A percentile compares a stretch with the other conserved stretches of the same genome.
Conservation (phyloP, 2,329 filamentous ascomycete species). For the Coniochaeta sp. region DNA sequence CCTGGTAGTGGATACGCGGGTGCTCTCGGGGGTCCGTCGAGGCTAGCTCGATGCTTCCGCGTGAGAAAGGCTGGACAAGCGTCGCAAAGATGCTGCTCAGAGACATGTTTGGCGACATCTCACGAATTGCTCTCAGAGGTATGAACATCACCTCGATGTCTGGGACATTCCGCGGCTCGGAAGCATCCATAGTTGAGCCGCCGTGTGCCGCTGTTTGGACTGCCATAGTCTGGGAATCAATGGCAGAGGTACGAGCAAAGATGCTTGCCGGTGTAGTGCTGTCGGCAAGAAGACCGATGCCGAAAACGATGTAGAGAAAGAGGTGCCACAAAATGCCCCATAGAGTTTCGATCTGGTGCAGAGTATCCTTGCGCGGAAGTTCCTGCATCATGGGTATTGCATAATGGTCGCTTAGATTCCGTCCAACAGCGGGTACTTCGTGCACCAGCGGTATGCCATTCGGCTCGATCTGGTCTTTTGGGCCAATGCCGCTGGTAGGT, state of each 20-base stretch:
- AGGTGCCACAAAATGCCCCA: constrained; percentile 17
- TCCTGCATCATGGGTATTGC: constrained; percentile 18
- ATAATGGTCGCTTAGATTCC: constrained; percentile 19
- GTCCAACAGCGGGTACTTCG: constrained; percentile 18
- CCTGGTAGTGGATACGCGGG: constrained; percentile 22
- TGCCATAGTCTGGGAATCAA: constrained; percentile 19
- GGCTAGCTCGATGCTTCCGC: constrained; percentile 21
- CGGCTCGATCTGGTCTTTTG: constrained; percentile 10
- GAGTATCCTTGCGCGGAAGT: constrained; percentile 16
- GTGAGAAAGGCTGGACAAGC: constrained; percentile 20
- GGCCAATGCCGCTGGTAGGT: constrained; percentile 21
- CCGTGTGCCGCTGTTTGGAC: constrained; percentile 3
- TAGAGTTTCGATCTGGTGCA: constrained; percentile 13
- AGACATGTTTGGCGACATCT: constrained; percentile 15
- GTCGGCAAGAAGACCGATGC: constrained; percentile 16
- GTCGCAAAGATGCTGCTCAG: constrained; percentile 18
- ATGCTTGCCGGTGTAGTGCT: constrained; percentile 13
- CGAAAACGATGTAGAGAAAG: constrained; percentile 19
- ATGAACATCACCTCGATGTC: constrained; percentile 28
- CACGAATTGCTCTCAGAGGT: constrained; percentile 22
- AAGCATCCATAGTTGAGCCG: constrained; percentile 12
- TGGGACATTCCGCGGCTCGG: constrained; percentile 15
- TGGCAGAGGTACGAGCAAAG: constrained; percentile 16
- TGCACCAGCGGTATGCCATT: constrained; percentile 14
- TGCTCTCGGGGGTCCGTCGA: constrained; percentile 24